phyloP scores from a whole-genome alignment of 106 monocot genomes.

The Platanthera guangdongensis region DNA sequence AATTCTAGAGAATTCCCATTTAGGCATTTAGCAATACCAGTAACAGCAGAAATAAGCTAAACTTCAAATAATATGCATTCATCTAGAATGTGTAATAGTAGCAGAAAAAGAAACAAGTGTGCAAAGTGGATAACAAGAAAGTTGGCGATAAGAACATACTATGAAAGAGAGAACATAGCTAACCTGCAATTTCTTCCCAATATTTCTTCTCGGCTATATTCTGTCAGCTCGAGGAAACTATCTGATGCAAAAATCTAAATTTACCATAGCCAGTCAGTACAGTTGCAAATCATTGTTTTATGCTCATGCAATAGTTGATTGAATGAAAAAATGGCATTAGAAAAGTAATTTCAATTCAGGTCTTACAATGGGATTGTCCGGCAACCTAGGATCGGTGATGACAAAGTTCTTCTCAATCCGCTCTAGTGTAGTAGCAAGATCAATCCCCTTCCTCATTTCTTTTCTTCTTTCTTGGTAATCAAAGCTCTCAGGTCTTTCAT shows the following conservation, averaged over 20 bases:
- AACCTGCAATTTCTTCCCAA: constrained; percentile 98
- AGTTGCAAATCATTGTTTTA: constrained; percentile 1
- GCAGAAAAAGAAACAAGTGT: not conserved
- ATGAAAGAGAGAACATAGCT: constrained; percentile 1
- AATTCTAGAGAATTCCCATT: not conserved
- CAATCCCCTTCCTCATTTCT: constrained; percentile 99
- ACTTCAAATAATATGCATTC: not conserved
- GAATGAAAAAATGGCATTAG: not conserved
- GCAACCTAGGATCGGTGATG: constrained; percentile 93
- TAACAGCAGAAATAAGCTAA: not conserved
- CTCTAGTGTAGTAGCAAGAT: constrained; percentile 94
- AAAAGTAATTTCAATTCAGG: constrained; percentile 1
- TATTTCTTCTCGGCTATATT: constrained; percentile 95
- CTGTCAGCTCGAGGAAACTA: constrained; percentile 90
- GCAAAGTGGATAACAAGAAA: not conserved
- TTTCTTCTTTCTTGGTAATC: constrained; percentile 69
- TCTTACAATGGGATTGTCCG: constrained; percentile 99
- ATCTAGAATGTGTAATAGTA: not conserved
- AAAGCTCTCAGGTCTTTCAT: constrained; percentile 81
- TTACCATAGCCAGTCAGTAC: constrained; percentile 5
- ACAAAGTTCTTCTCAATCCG: constrained; percentile 99
- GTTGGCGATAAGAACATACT: not conserved
- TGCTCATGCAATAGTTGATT: not conserved
- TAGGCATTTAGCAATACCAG: not conserved
- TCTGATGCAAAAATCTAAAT: constrained; percentile 95